phyloP scores from a whole-genome alignment of 1,139 yeast genomes.

The Diutina scorzettiae region DNA sequence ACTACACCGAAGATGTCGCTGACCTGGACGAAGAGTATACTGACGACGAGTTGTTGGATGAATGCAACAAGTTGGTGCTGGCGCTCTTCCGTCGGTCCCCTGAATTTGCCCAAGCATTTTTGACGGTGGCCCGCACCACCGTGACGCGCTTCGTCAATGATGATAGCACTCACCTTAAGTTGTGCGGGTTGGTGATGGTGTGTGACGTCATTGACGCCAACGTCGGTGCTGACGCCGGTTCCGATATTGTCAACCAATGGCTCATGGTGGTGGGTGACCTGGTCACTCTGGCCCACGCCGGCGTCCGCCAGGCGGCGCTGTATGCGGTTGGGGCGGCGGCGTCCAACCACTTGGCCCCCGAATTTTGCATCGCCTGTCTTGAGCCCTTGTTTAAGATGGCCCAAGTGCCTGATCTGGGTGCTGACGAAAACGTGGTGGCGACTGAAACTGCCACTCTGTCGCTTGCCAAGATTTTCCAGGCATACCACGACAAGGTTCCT shows the following conservation, averaged over 20 bases:
- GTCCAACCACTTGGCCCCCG: constrained; percentile 56
- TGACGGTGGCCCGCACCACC: constrained; percentile 39
- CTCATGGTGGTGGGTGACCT: constrained; percentile 52
- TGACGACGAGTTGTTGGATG: constrained; percentile 81
- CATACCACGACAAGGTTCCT: constrained; percentile 45
- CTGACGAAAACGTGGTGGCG: constrained; percentile 74
- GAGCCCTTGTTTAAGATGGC: constrained; percentile 68
- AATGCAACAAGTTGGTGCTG: constrained; percentile 68
- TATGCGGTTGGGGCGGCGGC: constrained; percentile 82
- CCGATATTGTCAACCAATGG: constrained; percentile 51
- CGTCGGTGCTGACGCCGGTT: constrained; percentile 59
- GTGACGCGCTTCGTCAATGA: constrained; percentile 43
- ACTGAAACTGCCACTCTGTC: constrained; percentile 81
- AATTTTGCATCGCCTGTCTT: constrained; percentile 55
- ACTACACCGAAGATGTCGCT: constrained; percentile 59
- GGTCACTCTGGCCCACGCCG: constrained; percentile 54
- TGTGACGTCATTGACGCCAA: constrained; percentile 66
- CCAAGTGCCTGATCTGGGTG: constrained; percentile 72
- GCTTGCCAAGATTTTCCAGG: constrained; percentile 66
- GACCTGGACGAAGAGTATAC: constrained; percentile 81
- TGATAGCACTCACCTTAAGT: constrained; percentile 52
- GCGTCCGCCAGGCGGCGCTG: constrained; percentile 80
- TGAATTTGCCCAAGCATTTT: constrained; percentile 56
- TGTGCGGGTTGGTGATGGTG: constrained; percentile 71
- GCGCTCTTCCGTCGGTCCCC: constrained; percentile 58